Base-by-base conservation (phyloP, 2,329 filamentous ascomycete genomes). In the Stachybotrys elegans region DNA sequence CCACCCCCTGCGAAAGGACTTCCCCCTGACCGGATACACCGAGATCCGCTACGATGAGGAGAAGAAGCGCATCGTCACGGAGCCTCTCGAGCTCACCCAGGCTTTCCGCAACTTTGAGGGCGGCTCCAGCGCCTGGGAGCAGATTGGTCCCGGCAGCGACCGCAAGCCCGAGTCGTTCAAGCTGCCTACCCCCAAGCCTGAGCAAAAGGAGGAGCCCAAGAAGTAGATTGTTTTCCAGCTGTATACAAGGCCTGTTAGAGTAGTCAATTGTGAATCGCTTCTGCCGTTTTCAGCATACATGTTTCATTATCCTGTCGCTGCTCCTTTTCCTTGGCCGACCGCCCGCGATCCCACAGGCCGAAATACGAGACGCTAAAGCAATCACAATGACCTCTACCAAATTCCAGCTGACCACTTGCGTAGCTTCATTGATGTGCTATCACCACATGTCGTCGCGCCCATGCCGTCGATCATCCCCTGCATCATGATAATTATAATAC, bases 1-100 rank as follows among this genome's bases (percentile, higher is more conserved):
- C 43, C 93, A 98, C 72, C 93, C 93, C 34, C 73, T 98, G 63
- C 82, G 94, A 62, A 98, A 98, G 75, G 93, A 98, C 65, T 98
- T 98, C 74, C 93, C 93, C 19, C 72, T 98, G 65, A 96, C 93
- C 3, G 93, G 93, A 39, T 98, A 98, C 75, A 98, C 93, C 25
- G 94, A 98, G 74, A 86, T 98, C 55, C 81, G 93, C 61, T 98
- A 94, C 63, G 93, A 98, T 56, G 93, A 98, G 72, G 94, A 98
- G 79, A 98, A 96, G 87, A 98, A 98, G 83, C 83, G 93, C 50
- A 96, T 98, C 63, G 92, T 98, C 48, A 92, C 94, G 23, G 94
- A 98, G 76, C 93, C 94, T 32, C 76, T 98, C 40, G 93, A 98
- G 75, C 79, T 98, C 69, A 97, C 93, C 13, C 93, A 98, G 71